These are phyloP conservation scores for Phytopythium kandeliae DNA, from an alignment of 352 stramenopile genomes.

Conservation along the genomic window DNA sequence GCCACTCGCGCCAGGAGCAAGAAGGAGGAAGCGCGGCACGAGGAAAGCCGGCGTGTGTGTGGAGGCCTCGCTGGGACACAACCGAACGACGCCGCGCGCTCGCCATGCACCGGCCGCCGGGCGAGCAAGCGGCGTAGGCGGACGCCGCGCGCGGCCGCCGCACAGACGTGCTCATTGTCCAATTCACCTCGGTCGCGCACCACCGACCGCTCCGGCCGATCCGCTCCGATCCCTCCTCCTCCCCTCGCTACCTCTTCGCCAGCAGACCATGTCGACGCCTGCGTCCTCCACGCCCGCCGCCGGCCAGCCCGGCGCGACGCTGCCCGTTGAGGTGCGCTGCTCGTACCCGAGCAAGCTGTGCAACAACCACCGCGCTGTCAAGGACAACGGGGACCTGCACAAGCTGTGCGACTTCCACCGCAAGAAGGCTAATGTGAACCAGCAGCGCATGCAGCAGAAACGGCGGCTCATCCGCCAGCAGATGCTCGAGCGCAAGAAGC, in stretches of 20 bases:
- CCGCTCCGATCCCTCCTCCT: not conserved
- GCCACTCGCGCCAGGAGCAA: constrained; percentile 1
- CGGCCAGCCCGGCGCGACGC: constrained; percentile 14
- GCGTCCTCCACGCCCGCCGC: constrained; percentile 2
- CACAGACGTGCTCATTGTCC: constrained; percentile 5
- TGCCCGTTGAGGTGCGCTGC: constrained; percentile 46
- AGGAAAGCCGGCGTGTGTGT: not conserved
- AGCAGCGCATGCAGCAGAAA: constrained; percentile 27
- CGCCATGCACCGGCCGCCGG: too few relatives aligned
- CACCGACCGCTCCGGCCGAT: not conserved
- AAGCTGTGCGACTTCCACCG: constrained; percentile 52
- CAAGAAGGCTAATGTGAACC: constrained; percentile 38
- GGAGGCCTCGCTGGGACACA: not conserved
- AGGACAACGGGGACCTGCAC: constrained; percentile 46
- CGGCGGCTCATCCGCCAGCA: constrained; percentile 35
- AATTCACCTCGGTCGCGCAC: constrained; percentile 6
- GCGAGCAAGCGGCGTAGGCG: too few relatives aligned
- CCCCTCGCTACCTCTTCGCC: constrained; percentile 1
- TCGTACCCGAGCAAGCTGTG: constrained; percentile 48
- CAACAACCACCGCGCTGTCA: constrained; percentile 33
- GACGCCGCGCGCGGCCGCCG: too few relatives aligned
- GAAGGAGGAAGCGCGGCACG: constrained; percentile 1
- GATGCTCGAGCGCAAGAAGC: constrained; percentile 47
- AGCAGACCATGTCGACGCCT: constrained; percentile 5
- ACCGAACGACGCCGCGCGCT: constrained; percentile 5